Percentiles rank a stretch among this genome's conserved stretches.
phyloP scores from a whole-genome alignment of 2,329 filamentous ascomycete species.

The Ciborinia camelliae region DNA sequence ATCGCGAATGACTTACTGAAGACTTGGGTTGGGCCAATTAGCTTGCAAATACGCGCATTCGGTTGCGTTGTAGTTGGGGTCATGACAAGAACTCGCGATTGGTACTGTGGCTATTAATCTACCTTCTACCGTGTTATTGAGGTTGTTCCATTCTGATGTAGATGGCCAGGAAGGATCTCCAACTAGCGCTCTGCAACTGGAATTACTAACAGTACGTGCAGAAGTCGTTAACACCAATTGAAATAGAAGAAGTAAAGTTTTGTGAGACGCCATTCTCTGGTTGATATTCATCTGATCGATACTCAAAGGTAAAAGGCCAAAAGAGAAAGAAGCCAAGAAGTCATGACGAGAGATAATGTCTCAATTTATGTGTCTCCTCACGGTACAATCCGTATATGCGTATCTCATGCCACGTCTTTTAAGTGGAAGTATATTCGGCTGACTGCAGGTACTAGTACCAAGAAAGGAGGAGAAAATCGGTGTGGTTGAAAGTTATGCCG shows the following conservation, averaged over 20 bases:
- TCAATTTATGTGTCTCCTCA: neutral
- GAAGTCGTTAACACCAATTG: neutral
- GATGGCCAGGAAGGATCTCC: constrained; percentile 25
- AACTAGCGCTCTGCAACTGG: constrained; percentile 19
- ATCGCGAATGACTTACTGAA: constrained; percentile 13
- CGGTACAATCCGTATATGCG: neutral
- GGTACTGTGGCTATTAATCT: constrained; percentile 24
- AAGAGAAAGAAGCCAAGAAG: neutral
- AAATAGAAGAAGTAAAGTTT: neutral
- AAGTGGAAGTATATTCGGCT: neutral
- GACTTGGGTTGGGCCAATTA: constrained; percentile 14
- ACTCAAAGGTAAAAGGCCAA: neutral
- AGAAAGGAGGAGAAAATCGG: neutral
- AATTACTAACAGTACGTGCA: neutral
- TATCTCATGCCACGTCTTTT: too few species aligned
- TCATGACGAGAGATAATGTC: neutral
- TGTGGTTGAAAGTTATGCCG: too few species aligned
- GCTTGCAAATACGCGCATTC: constrained; percentile 21
- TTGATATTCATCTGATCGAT: neutral
- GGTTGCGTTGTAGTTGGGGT: constrained; percentile 16
- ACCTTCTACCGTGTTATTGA: constrained; percentile 25
- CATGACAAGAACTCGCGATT: constrained; percentile 23
- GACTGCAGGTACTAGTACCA: neutral
- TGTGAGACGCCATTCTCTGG: neutral
- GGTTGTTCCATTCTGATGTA: constrained; percentile 19